A percentile compares a stretch with the other conserved stretches of the same genome.
Conservation (phyloP, 2,329 filamentous ascomycete genomes). For the Botrytis pseudocinerea region DNA sequence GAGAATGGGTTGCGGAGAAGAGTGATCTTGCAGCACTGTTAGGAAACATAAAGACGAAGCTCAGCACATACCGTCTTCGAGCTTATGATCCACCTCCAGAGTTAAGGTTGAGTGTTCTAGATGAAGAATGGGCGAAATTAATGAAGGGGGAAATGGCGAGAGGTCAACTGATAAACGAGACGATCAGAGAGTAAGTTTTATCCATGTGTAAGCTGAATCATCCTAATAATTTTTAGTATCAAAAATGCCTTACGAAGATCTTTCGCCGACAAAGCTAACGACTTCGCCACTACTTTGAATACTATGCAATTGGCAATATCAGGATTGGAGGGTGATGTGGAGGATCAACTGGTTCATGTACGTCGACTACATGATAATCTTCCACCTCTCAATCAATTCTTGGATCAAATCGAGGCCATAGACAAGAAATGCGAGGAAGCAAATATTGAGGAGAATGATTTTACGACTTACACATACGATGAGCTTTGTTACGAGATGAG, state of each 20-base stretch:
- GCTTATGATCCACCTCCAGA: constrained; percentile 89
- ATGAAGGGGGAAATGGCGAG: constrained; percentile 83
- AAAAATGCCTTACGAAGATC: constrained; percentile 90
- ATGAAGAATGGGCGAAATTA: constrained; percentile 76
- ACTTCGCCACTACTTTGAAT: constrained; percentile 93
- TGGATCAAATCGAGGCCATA: constrained; percentile 81
- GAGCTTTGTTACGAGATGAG: constrained; percentile 92
- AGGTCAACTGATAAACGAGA: constrained; percentile 95
- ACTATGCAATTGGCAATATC: constrained; percentile 94
- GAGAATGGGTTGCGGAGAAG: constrained; percentile 96
- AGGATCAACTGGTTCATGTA: constrained; percentile 89
- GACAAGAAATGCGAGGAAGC: constrained; percentile 91
- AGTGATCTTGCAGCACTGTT: constrained; percentile 89
- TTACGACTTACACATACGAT: constrained; percentile 98
- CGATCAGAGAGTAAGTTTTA: constrained; percentile 77
- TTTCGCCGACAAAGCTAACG: constrained; percentile 97
- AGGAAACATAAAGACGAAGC: constrained; percentile 98
- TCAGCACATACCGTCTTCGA: constrained; percentile 88
- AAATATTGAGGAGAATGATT: constrained; percentile 99
- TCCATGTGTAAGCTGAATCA: not conserved
- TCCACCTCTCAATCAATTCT: constrained; percentile 84
- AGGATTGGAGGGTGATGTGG: constrained; percentile 93
- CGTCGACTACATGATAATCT: constrained; percentile 82
- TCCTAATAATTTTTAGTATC: constrained; percentile 57
- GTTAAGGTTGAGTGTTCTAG: constrained; percentile 77